Evolutionary conservation across 2,329 filamentous ascomycete species (phyloP), one percentile per base, ranked within the genome.

Genomic region (Elsinoe australis): DNA sequence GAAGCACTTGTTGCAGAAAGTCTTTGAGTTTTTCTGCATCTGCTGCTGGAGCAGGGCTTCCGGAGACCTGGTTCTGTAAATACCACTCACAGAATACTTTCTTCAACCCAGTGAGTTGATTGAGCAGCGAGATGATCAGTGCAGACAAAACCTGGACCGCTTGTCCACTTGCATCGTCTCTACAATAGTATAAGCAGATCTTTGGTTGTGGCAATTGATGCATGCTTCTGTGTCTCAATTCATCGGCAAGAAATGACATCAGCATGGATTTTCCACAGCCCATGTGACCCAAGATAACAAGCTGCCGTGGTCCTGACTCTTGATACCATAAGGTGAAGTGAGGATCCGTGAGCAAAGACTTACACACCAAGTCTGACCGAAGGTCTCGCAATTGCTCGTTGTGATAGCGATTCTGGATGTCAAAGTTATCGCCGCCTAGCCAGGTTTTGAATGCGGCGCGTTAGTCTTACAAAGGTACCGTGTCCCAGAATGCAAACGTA

Each of bases 21-120:
- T 9, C 21, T 18, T 9, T 15, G 8, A 45, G 41, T 32, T 14
- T n/a, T 12, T 9, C 9, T 12, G 9, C n/a, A 28, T 42, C 38
- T 12, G 15, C 17, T 12, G 3, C 18, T 4, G 38, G 38, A 5
- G 3, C 12, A 24, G 33, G 18, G 18, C n/a, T 12, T 14, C 21
- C 41, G 3, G 26, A 8, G 3, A 8, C 14, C 32, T 32, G 8
- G 14, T 15, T 45, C 24, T 45, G 9, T n/a, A 22, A n/a, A 21
- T 45, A 45, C 41, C 41, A 45, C 15, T 45, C n/a, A 28, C 24
- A 45, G 41, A 45, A 45, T 7, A n/a, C n/a, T 31, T 32, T 45
- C 26, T 45, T 45, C n/a, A 45, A 26, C n/a, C 22, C 28, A 7
- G 41, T n/a, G 5, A 31, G 17, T 18, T 45, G 41, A 9, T 32